Evolutionary conservation across 2,329 filamentous ascomycete genomes (phyloP).

Genomic region (Aspergillus versicolor): DNA sequence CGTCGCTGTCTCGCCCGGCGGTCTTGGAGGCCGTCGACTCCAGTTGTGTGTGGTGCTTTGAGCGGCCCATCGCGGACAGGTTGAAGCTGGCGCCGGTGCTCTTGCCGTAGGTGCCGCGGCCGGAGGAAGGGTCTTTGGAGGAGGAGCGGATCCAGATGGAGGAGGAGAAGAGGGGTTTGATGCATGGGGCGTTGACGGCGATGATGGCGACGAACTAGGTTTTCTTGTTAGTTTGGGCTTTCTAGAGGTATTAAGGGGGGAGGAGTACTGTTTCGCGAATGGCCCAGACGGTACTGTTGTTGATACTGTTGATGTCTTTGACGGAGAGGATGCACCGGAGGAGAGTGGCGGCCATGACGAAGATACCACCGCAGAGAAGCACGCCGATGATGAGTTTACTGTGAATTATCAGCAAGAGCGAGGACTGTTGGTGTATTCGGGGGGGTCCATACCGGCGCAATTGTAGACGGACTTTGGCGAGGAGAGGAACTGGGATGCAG

Average conservation of each 20-base stretch:
- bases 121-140: constrained; percentile 9
- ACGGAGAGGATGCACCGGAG: constrained; percentile 45
- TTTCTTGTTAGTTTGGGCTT: not conserved
- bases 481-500: constrained; percentile 42
- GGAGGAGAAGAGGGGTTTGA: constrained; percentile 42
- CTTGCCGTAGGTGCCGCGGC: not conserved
- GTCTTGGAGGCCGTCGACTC: constrained; percentile 1
- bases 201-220: constrained; percentile 46
- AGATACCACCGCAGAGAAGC: constrained; percentile 46
- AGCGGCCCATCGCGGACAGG: constrained; percentile 8
- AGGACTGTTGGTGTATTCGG: not conserved
- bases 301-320: constrained; percentile 37
- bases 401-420: not conserved
- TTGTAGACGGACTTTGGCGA: constrained; percentile 42
- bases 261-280: constrained; percentile 43
- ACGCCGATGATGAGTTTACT: constrained; percentile 41
- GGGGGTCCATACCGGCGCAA: constrained; percentile 27
- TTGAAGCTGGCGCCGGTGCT: constrained; percentile 6
- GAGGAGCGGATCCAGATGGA: constrained; percentile 17
- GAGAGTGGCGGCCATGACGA: constrained; percentile 44
- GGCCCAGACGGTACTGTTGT: constrained; percentile 44
- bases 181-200: constrained; percentile 43
- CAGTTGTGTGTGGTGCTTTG: constrained; percentile 6
- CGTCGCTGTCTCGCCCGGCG: constrained; percentile 9
- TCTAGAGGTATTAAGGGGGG: not conserved